phyloP scores from a whole-genome alignment of 1,284 basidiomycete species.

The Mycosarcoma maydis region DNA sequence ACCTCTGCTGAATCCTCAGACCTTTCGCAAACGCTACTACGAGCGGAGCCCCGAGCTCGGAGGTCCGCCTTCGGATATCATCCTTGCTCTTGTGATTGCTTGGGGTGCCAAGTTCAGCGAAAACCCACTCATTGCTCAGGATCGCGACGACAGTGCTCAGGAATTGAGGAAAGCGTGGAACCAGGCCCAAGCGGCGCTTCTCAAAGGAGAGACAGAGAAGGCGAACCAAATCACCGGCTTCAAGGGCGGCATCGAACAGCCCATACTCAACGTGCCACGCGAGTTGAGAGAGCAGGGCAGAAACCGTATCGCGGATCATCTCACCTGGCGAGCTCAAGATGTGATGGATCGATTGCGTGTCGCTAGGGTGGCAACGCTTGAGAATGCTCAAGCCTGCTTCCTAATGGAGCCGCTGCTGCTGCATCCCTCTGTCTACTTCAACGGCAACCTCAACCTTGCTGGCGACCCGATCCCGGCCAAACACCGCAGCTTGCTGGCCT shows the following conservation, averaged over 20 bases:
- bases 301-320: conserved; percentile 78
- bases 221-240: conserved; percentile 41
- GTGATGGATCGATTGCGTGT: conserved; percentile 80
- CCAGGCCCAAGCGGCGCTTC: conserved; percentile 36
- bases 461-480: conserved; percentile 31
- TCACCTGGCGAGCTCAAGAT: conserved; percentile 72
- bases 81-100: conserved; percentile 86
- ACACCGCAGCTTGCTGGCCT: conserved; percentile 27
- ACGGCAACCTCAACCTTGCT: conserved; percentile 27
- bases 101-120: conserved; percentile 93
- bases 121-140: conserved; percentile 79
- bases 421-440: conserved; percentile 37
- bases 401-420: conserved; percentile 50
- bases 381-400: conserved; percentile 73
- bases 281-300: conserved; percentile 69
- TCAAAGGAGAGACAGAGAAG: conserved; percentile 41
- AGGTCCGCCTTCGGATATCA: conserved; percentile 72
- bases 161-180: conserved; percentile 39
- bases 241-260: conserved; percentile 49
- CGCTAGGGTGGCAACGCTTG: conserved; percentile 79
- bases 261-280: conserved; percentile 42
- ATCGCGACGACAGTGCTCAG: conserved; percentile 74
- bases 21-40: conserved; percentile 45
- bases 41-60: conserved; percentile 37
- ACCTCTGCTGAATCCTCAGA: conserved; percentile 49